Base-by-base conservation (phyloP, 139 green algal species). In the Pleodorina starrii region DNA sequence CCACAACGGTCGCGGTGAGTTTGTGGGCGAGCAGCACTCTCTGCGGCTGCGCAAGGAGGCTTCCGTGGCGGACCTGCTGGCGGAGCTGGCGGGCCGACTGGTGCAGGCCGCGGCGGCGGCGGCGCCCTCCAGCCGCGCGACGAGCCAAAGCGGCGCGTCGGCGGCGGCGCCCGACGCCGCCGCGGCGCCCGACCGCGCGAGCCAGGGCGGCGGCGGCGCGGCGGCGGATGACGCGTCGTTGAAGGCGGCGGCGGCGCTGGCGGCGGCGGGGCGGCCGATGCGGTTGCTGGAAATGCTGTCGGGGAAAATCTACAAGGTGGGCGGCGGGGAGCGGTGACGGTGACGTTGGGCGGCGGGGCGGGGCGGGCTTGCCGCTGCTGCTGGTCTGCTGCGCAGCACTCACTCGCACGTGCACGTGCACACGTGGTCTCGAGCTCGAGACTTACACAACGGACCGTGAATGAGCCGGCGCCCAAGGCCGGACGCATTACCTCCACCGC, bases 211-310 rank as follows among this genome's bases (percentile, higher is more conserved):
- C 81, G 44, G 14, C 60, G 43, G 93, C 86, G 79, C 98, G 84
- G 82, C 89, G 44, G 50, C 80, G 77, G 76, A 92, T 79, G 95
- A 50, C 82, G 69, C 85, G 44, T 7, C 46, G n/a, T 60, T 93
- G 38, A 85, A 51, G 35, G 85, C 94, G 32, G 77, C 60, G 32
- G 77, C 89, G 78, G 66, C 42, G 29, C 2, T 71, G 29, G 82
- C 93, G 23, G 92, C 89, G 32, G 73, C 90, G 11, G 83, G 59
- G 23, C 59, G 81, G 57, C 91, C 83, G 54, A 91, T 99, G 89
- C 94, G 98, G 40, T 88, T 99, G 68, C 77, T 99, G 84, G 96
- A 99, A 90, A 74, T 99, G 19, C 96, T 93, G 54, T 84, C 93
- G 72, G 85, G 72, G 83, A 96, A 95, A 50, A 96, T 99, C 60